Evolutionary conservation across 129 eudicot genomes (phyloP).

Genomic region (Kitagawia praeruptora): DNA sequence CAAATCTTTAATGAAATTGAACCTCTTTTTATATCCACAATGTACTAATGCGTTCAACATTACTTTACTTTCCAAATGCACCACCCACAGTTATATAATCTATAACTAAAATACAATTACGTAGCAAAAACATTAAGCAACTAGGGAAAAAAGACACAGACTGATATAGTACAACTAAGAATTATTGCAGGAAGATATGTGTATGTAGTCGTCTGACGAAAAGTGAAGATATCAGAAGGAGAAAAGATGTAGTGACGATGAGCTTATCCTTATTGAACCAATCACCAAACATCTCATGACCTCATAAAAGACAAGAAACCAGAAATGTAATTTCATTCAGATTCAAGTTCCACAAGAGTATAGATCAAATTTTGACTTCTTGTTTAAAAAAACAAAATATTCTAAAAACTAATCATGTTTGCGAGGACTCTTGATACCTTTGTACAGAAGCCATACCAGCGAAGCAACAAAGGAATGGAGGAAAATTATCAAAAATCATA

Average conservation of each 20-base stretch:
- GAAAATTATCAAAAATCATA: not conserved
- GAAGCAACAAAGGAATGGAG: not conserved
- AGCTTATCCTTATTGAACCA: conserved; percentile 25
- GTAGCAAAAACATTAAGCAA: conserved; percentile 7
- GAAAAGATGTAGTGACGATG: conserved; percentile 14
- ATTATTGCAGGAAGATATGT: conserved; percentile 18
- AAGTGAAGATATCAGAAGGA: conserved; percentile 6
- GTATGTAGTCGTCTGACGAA: not conserved
- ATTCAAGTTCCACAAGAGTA: not conserved
- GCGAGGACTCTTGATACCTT: conserved; percentile 21
- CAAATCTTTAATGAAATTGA: conserved; percentile 27
- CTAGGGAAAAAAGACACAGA: not conserved
- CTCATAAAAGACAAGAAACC: conserved; percentile 7
- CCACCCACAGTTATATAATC: conserved; percentile 14
- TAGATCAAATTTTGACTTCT: not conserved
- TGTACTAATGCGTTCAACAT: conserved; percentile 22
- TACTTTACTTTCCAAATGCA: conserved; percentile 13
- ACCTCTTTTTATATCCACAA: conserved; percentile 44
- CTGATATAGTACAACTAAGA: not conserved
- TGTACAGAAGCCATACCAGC: conserved; percentile 22
- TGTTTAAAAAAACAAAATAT: not conserved
- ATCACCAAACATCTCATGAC: conserved; percentile 15
- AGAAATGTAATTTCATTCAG: not conserved
- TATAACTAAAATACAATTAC: conserved; percentile 10
- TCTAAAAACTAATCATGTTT: conserved; percentile 23